Base-by-base conservation (phyloP, 495 filamentous ascomycete species). In the Aspergillus haitiensis region DNA sequence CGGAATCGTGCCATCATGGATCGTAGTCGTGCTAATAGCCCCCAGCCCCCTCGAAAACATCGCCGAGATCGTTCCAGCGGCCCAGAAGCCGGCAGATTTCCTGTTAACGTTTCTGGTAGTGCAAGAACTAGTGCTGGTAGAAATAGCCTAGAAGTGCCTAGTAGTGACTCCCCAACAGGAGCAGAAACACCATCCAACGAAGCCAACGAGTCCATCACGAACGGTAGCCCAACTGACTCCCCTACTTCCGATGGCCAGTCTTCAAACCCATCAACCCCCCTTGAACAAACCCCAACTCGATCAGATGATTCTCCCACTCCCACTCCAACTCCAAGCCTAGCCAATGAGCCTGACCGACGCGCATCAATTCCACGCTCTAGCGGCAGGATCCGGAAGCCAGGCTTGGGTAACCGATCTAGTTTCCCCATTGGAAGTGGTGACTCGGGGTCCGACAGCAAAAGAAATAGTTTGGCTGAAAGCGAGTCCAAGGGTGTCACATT, bases 21-120 rank as follows among this genome's bases (percentile, higher is more conserved):
- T 86, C 83, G 70, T 52, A 87, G 86, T 73, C 82, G 93, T 52
- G 86, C 84, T 40, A 85, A 84, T 18, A 90, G 86, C 63, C 92
- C 91, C n/a, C 86, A 84, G 9, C 86, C 88, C 15, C 83, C 81
- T 58, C 79, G 75, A 45, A 68, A 76, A 50, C 82, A 87, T 63
- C 85, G 90, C 54, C 84, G 93, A 62, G 93, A 97, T 59, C 86
- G 88, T 63, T 91, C 88, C 66, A 89, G 84, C 54, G 92, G 93
- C 56, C 86, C 89, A 15, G 69, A 88, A 86, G 71, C 92, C 81
- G 44, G 81, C 16, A 72, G 94, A 16, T 98, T 98, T 79, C 94
- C 94, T 8, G 88, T 98, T 62, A 76, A 78, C 54, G 81, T 85
- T 45, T 73, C 79, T 15, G 88, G 88, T 34, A 71, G 78, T 15